These are phyloP conservation scores for Coniochaeta sp. DNA, from an alignment of 2,329 filamentous ascomycete species.

Conservation along the genomic window DNA sequence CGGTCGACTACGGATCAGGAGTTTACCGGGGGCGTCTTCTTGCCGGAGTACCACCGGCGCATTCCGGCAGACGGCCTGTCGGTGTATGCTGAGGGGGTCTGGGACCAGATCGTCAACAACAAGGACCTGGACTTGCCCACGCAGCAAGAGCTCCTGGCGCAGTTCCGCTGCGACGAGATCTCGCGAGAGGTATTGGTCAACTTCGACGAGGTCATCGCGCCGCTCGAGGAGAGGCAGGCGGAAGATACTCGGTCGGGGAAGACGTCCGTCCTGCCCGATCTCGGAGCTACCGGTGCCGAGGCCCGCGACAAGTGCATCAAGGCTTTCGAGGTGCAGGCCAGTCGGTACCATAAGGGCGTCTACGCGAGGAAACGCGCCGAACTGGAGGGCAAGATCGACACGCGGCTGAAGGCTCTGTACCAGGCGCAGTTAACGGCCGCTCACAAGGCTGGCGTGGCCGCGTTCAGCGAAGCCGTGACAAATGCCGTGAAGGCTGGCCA, in stretches of 20 bases:
- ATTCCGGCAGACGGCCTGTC: conserved; percentile 98
- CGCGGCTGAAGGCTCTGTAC: conserved; percentile 81
- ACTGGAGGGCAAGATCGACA: conserved; percentile 78
- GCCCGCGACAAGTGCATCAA: conserved; percentile 68
- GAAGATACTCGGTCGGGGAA: conserved; percentile 67
- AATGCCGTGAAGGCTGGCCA: conserved; percentile 82
- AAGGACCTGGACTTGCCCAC: conserved; percentile 96
- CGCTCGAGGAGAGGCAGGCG: conserved; percentile 79
- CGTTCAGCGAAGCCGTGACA: conserved; percentile 85
- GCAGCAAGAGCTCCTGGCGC: conserved; percentile 91
- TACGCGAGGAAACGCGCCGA: conserved; percentile 81
- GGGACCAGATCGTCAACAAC: conserved; percentile 98
- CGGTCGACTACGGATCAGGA: conserved; percentile 65
- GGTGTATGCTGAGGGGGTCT: conserved; percentile 85
- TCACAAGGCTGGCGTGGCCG: conserved; percentile 77
- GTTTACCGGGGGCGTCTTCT: conserved; percentile 71
- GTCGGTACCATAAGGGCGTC: conserved; percentile 93
- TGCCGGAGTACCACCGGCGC: conserved; percentile 89
- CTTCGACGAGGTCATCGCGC: conserved; percentile 75
- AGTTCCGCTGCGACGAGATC: conserved; percentile 97
- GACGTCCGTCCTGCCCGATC: conserved; percentile 61
- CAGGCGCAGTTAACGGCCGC: conserved; percentile 80
- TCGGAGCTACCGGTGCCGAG: conserved; percentile 65
- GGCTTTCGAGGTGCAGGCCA: conserved; percentile 84
- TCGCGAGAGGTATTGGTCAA: conserved; percentile 75